phyloP scores from a whole-genome alignment of 2,329 filamentous ascomycete species.

The Pseudogymnoascus sp. region DNA sequence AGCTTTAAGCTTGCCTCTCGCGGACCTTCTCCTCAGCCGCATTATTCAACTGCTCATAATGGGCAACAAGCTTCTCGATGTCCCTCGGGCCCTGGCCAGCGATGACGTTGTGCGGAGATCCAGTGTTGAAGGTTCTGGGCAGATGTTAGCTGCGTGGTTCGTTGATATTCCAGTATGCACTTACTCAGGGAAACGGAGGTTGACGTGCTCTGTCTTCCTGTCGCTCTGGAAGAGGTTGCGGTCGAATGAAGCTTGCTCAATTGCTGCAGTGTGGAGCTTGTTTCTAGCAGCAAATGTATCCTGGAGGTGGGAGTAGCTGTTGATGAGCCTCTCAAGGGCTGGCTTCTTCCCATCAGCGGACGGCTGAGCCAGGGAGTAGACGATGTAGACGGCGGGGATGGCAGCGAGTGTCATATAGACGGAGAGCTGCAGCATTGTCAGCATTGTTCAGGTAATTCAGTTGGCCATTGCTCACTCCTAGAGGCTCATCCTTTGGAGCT shows the following conservation, averaged over 20 bases:
- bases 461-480: slow-evolving; percentile 34
- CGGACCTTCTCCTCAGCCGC: slow-evolving; percentile 47
- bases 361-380: slow-evolving; percentile 37
- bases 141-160: slow-evolving; percentile 10
- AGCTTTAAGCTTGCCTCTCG: slow-evolving; percentile 17
- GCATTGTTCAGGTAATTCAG: neutral
- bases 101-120: slow-evolving; percentile 55
- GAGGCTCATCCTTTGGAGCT: slow-evolving; percentile 36
- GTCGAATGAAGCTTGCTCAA: slow-evolving; percentile 56
- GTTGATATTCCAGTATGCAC: slow-evolving; percentile 27
- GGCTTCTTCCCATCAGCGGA: slow-evolving; percentile 31
- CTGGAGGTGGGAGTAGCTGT: slow-evolving; percentile 45
- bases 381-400: slow-evolving; percentile 35
- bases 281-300: slow-evolving; percentile 48
- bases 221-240: slow-evolving; percentile 48
- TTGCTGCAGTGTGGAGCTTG: slow-evolving; percentile 48
- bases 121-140: slow-evolving; percentile 53
- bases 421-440: slow-evolving; percentile 30
- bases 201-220: slow-evolving; percentile 36
- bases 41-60: slow-evolving; percentile 51
- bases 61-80: slow-evolving; percentile 50
- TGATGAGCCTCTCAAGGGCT: slow-evolving; percentile 41
- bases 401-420: slow-evolving; percentile 39
- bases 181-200: slow-evolving; percentile 57
- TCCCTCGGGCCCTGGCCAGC: slow-evolving; percentile 50